phyloP scores from a whole-genome alignment of 345 rosid genomes.

The Linum usitatissimum region DNA sequence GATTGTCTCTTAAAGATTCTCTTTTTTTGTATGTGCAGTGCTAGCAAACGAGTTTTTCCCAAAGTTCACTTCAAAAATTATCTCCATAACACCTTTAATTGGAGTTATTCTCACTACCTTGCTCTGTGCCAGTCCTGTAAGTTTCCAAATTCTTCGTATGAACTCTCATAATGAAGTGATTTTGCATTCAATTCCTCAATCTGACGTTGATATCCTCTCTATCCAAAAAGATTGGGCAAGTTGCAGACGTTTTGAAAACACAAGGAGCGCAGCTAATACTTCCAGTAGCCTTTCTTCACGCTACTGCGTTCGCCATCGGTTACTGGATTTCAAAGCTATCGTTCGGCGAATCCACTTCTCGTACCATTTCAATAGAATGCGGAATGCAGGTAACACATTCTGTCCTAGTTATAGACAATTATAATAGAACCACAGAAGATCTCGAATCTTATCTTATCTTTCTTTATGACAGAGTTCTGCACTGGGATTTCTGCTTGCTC shows the following conservation, averaged over 20 bases:
- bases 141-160: constrained; percentile 14
- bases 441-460: background rate
- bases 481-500: constrained; percentile 90
- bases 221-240: constrained; percentile 73
- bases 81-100: constrained; percentile 71
- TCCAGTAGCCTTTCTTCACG: constrained; percentile 81
- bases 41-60: constrained; percentile 87
- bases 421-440: background rate
- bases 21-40: constrained; percentile 37
- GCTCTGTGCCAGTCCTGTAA: constrained; percentile 96
- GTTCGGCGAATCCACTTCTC: constrained; percentile 94
- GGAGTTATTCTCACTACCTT: constrained; percentile 90
- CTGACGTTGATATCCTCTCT: constrained; percentile 8
- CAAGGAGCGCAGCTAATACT: constrained; percentile 81
- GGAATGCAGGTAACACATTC: constrained; percentile 70
- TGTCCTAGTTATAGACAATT: background rate
- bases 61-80: constrained; percentile 69
- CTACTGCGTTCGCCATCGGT: constrained; percentile 74
- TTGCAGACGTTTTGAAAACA: constrained; percentile 71
- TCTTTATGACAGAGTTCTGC: constrained; percentile 69
- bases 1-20: constrained; percentile 1
- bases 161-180: background rate
- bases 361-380: constrained; percentile 93
- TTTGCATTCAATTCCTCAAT: constrained; percentile 5
- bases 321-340: constrained; percentile 71